Conservation (phyloP, 2,329 filamentous ascomycete species). For the Macrophomina pseudophaseolina region DNA sequence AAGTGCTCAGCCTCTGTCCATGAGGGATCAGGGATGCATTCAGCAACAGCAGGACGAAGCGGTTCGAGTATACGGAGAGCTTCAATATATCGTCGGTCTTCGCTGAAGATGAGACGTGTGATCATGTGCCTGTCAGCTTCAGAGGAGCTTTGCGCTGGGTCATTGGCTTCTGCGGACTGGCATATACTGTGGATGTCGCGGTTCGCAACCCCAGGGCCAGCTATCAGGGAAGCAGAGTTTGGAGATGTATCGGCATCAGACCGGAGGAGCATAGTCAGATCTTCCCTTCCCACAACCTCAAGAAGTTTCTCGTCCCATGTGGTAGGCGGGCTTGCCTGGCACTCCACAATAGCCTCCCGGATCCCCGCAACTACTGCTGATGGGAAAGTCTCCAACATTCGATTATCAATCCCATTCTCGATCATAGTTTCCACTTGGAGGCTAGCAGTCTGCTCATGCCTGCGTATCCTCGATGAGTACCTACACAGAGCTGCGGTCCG, state of each 20-base stretch:
- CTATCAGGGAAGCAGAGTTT: conserved; percentile 30
- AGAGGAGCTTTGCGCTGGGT: conserved; percentile 75
- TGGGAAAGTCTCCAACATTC: conserved; percentile 80
- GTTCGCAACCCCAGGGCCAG: conserved; percentile 27
- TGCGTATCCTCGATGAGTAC: conserved; percentile 63
- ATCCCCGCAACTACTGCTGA: conserved; percentile 82
- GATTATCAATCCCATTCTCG: conserved; percentile 68
- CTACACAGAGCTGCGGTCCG: conserved; percentile 70
- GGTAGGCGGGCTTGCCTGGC: conserved; percentile 79
- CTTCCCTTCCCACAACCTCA: conserved; percentile 77
- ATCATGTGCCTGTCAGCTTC: conserved; percentile 82
- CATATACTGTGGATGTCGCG: conserved; percentile 82
- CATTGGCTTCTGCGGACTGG: conserved; percentile 65
- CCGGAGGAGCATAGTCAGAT: conserved; percentile 72
- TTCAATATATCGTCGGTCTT: conserved; percentile 88
- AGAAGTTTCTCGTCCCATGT: conserved; percentile 76
- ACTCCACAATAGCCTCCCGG: conserved; percentile 82
- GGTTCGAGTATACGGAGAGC: conserved; percentile 86
- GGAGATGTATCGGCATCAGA: conserved; percentile 48
- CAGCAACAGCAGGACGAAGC: conserved; percentile 77
- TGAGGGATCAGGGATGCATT: conserved; percentile 72
- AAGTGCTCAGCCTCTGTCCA: conserved; percentile 88
- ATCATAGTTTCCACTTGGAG: conserved; percentile 77
- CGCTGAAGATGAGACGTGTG: conserved; percentile 85
- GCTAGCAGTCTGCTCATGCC: conserved; percentile 49